Evolutionary conservation across 495 filamentous ascomycete genomes (phyloP).

Genomic region (Halenospora varia): DNA sequence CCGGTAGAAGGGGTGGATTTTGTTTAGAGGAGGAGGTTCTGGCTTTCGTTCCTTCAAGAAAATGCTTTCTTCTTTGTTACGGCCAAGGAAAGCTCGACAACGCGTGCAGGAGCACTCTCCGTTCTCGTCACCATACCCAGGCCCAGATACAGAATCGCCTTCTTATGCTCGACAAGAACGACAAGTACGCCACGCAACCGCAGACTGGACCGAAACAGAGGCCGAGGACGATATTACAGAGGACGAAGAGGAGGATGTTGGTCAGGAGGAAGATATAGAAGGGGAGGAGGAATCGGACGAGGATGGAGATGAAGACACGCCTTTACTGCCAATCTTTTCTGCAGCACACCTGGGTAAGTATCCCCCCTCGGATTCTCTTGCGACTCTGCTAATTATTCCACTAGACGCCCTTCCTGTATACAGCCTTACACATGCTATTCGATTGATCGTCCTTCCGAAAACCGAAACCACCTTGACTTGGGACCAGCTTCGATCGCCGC

Average conservation of each 20-base stretch:
- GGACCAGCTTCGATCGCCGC: conserved; percentile 91
- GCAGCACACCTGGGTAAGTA: conserved; percentile 68
- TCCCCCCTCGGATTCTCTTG: conserved; percentile 15
- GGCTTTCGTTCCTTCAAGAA: background rate
- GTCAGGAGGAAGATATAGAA: conserved; percentile 35
- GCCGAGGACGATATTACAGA: conserved; percentile 39
- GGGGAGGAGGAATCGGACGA: conserved; percentile 49
- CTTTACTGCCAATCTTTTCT: conserved; percentile 79
- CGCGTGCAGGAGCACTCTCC: conserved; percentile 39
- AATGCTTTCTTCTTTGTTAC: conserved; percentile 28
- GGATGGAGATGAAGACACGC: conserved; percentile 50
- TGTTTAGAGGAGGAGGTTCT: conserved; percentile 1
- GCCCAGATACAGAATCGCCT: conserved; percentile 25
- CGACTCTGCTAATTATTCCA: conserved; percentile 22
- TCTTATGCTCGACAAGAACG: conserved; percentile 19
- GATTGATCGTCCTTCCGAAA: conserved; percentile 70
- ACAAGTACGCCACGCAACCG: conserved; percentile 42
- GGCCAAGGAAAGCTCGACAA: conserved; percentile 25
- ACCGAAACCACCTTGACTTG: conserved; percentile 92
- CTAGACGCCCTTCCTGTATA: conserved; percentile 80
- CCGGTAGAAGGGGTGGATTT: background rate
- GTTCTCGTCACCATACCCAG: conserved; percentile 43
- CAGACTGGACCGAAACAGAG: conserved; percentile 53
- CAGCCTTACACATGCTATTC: conserved; percentile 83
- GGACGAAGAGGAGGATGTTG: conserved; percentile 39